Conservation (phyloP, 768 basidiomycete genomes). For the Gelatoporia subvermispora region DNA sequence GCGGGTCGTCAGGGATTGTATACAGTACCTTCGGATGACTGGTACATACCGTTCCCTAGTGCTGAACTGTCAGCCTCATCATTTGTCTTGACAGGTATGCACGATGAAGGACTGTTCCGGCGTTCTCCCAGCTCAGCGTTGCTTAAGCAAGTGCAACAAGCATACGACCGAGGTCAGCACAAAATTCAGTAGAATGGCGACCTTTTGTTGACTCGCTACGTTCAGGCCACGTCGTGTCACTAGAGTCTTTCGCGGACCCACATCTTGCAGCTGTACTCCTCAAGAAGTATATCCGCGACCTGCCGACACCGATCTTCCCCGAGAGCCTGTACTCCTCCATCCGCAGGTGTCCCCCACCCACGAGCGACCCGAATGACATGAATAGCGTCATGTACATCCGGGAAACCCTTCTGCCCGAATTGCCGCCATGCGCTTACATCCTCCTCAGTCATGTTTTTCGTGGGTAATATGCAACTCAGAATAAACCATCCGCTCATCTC, state of each 20-base stretch:
- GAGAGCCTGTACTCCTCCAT: conserved; percentile 63
- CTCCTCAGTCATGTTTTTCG: conserved; percentile 56
- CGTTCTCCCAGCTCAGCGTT: conserved; percentile 71
- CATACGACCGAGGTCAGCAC: conserved; percentile 70
- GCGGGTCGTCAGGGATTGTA: conserved; percentile 70
- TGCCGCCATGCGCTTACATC: conserved; percentile 70
- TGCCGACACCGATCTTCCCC: conserved; percentile 75
- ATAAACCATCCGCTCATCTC: no score
- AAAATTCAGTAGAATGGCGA: background rate
- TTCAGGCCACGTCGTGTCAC: conserved; percentile 70
- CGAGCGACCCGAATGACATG: conserved; percentile 50
- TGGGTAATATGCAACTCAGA: no score
- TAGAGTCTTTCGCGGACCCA: conserved; percentile 72
- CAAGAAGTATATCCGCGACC: conserved; percentile 80
- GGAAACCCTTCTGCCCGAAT: conserved; percentile 57
- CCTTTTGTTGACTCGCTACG: conserved; percentile 3
- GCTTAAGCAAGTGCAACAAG: conserved; percentile 72
- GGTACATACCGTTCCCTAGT: conserved; percentile 26
- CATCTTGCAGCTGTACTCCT: conserved; percentile 80
- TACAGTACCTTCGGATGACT: conserved; percentile 62
- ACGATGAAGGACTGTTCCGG: conserved; percentile 77
- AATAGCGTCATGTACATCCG: conserved; percentile 60
- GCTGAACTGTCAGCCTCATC: background rate
- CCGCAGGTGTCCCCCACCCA: conserved; percentile 59
- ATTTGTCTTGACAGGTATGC: conserved; percentile 37